Conservation (phyloP, 2,329 filamentous ascomycete genomes). For the Byssoonygena ceratinophila region DNA sequence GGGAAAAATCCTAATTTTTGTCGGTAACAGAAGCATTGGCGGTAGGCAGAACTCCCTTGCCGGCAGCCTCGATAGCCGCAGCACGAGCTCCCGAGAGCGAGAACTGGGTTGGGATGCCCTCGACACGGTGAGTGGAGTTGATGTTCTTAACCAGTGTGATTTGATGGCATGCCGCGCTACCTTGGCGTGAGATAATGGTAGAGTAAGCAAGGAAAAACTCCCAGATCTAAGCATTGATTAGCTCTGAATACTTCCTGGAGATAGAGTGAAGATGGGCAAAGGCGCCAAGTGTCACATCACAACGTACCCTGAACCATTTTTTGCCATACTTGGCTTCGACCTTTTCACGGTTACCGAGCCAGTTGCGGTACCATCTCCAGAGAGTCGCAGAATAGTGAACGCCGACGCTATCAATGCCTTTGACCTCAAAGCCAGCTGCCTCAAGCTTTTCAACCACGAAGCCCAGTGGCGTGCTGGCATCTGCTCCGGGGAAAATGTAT, state of each 20-base stretch:
- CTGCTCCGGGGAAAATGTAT: slow-evolving; percentile 94
- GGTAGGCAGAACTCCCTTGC: slow-evolving; percentile 22
- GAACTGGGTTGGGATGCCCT: slow-evolving; percentile 60
- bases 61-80: slow-evolving; percentile 31
- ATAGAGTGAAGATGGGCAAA: slow-evolving; percentile 1
- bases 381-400: slow-evolving; percentile 95
- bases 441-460: slow-evolving; percentile 79
- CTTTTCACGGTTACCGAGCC: slow-evolving; percentile 87
- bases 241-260: neutral
- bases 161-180: slow-evolving; percentile 75
- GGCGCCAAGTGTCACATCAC: neutral
- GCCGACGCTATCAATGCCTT: slow-evolving; percentile 82
- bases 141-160: slow-evolving; percentile 82
- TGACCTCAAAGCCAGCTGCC: slow-evolving; percentile 79
- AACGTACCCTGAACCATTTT: slow-evolving; percentile 82
- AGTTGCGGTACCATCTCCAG: slow-evolving; percentile 98
- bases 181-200: slow-evolving; percentile 74
- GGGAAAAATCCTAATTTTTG: neutral
- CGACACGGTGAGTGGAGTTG: slow-evolving; percentile 71
- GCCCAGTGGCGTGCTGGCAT: slow-evolving; percentile 85
- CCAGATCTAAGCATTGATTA: slow-evolving; percentile 55
- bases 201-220: slow-evolving; percentile 82
- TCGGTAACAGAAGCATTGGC: slow-evolving; percentile 4
- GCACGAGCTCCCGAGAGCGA: slow-evolving; percentile 56
- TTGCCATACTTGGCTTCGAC: slow-evolving; percentile 90